phyloP scores from a whole-genome alignment of 1,139 yeast genomes.

The Yamadazyma conglobata region DNA sequence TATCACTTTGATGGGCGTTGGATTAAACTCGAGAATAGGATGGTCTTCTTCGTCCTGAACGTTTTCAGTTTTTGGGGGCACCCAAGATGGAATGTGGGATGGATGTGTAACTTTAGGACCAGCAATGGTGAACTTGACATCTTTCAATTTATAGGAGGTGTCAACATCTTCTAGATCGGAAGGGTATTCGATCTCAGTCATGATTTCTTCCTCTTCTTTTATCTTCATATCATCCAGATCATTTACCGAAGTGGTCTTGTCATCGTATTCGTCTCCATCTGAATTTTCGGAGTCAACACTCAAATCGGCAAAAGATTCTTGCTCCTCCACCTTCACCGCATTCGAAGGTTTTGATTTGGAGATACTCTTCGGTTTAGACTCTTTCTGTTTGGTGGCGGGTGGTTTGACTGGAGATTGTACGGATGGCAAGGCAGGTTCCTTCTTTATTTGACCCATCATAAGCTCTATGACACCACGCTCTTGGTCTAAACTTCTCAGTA shows the following conservation, averaged over 20 bases:
- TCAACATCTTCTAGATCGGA: constrained; percentile 12
- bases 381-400: not conserved
- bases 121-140: constrained; percentile 49
- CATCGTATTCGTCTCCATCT: constrained; percentile 2
- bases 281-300: not conserved
- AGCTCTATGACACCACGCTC: constrained; percentile 16
- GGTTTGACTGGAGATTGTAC: not conserved
- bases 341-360: not conserved
- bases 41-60: constrained; percentile 42
- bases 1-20: constrained; percentile 26
- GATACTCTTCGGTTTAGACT: not conserved
- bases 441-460: constrained; percentile 1
- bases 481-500: constrained; percentile 20
- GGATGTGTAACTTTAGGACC: constrained; percentile 75
- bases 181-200: constrained; percentile 14
- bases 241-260: too few relatives aligned
- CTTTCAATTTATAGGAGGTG: constrained; percentile 34
- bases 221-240: too few relatives aligned
- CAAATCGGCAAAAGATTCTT: not conserved
- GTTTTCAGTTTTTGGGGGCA: constrained; percentile 41
- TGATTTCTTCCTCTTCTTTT: constrained; percentile 12
- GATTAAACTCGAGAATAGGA: constrained; percentile 26
- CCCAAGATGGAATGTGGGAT: constrained; percentile 65
- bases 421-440: not conserved
- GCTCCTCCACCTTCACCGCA: not conserved